phyloP scores from a whole-genome alignment of 1,139 yeast species.

The Insectozyma bohioensis region DNA sequence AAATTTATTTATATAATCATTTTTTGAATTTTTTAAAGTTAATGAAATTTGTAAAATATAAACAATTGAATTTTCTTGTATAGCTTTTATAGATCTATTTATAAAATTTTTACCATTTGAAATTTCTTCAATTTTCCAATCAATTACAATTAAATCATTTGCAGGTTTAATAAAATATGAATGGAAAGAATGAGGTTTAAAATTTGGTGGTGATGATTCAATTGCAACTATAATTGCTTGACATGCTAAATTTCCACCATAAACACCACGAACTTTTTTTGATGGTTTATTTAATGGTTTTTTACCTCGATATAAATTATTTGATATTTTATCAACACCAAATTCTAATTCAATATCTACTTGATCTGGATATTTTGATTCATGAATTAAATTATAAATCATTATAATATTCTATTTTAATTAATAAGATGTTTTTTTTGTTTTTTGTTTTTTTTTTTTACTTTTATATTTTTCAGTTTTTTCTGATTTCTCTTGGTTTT shows the following conservation, averaged over 20 bases:
- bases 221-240: constrained; percentile 39
- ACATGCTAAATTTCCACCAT: constrained; percentile 37
- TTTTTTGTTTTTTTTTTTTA: no score
- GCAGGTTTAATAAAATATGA: constrained; percentile 33
- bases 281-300: constrained; percentile 27
- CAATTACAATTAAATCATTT: constrained; percentile 19
- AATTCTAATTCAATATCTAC: constrained; percentile 16
- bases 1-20: constrained; percentile 22
- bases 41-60: constrained; percentile 58
- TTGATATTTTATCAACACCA: constrained; percentile 22
- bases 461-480: no score
- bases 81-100: constrained; percentile 57
- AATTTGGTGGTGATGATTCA: constrained; percentile 25
- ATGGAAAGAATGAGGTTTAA: constrained; percentile 38
- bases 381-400: no score
- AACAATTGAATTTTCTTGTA: constrained; percentile 50
- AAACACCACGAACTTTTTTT: constrained; percentile 27
- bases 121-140: constrained; percentile 35
- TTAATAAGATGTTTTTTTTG: no score
- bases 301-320: constrained; percentile 20
- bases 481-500: no score
- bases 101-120: constrained; percentile 59
- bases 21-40: constrained; percentile 32
- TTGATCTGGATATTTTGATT: no score
- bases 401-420: no score